These are phyloP conservation scores for Cutaneotrichosporon curvatum DNA, from an alignment of 1,284 basidiomycete genomes.

Conservation along the genomic window DNA sequence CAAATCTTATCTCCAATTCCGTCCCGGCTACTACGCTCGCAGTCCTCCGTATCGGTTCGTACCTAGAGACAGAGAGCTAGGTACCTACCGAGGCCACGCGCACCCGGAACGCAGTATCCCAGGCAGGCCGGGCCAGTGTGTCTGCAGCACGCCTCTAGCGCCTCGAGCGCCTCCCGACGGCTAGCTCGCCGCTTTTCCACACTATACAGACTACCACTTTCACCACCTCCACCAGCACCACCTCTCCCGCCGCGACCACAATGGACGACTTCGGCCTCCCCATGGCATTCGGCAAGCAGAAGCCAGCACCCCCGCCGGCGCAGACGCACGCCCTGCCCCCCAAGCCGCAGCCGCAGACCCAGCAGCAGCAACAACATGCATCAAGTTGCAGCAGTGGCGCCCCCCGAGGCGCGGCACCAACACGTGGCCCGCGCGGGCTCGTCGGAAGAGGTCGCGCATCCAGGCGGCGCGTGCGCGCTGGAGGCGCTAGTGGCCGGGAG, in stretches of 20 bases:
- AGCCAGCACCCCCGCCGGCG: not conserved
- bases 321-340: not conserved
- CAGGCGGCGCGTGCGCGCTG: not conserved
- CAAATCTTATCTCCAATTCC: no score
- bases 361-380: not conserved
- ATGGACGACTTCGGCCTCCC: slow-evolving; percentile 35
- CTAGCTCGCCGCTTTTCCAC: no score
- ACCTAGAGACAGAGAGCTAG: no score
- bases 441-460: slow-evolving; percentile 18
- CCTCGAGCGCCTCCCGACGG: no score
- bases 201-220: no score
- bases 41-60: no score
- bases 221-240: no score
- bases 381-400: not conserved
- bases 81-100: no score
- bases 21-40: no score
- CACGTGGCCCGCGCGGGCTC: slow-evolving; percentile 25
- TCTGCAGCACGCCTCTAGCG: no score
- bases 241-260: not conserved
- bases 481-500: slow-evolving; percentile 3
- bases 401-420: not conserved
- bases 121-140: no score
- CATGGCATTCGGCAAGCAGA: slow-evolving; percentile 29
- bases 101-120: no score
- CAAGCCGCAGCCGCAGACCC: not conserved